These are phyloP conservation scores for Grifola frondosa DNA, from an alignment of 1,284 basidiomycete species.

Conservation along the genomic window DNA sequence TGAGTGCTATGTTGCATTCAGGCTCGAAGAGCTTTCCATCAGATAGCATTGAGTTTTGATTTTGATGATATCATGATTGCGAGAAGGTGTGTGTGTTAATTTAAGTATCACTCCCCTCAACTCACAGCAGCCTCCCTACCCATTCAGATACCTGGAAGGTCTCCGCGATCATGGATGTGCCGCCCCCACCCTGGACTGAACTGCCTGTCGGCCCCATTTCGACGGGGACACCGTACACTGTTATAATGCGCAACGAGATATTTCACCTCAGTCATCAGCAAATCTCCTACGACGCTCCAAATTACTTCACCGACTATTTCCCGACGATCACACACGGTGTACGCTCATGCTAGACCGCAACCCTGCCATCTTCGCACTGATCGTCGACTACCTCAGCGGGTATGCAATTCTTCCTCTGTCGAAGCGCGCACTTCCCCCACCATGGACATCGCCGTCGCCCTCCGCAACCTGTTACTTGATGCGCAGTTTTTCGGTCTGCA, in stretches of 20 bases:
- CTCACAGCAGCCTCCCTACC: too few species aligned
- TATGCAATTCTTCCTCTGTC: conserved; percentile 4
- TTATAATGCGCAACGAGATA: background rate
- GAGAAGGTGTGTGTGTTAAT: too few species aligned
- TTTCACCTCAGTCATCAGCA: conserved; percentile 2
- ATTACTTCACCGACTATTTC: conserved; percentile 3
- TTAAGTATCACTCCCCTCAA: too few species aligned
- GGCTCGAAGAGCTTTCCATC: too few species aligned
- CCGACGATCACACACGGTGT: background rate
- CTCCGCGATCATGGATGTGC: too few species aligned
- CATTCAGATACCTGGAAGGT: too few species aligned
- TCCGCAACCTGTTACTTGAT: conserved; percentile 2
- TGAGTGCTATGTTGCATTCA: too few species aligned
- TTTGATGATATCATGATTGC: too few species aligned
- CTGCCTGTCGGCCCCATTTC: too few species aligned
- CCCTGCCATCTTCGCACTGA: conserved; percentile 3
- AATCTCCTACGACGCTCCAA: conserved; percentile 4
- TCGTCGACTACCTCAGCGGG: conserved; percentile 5
- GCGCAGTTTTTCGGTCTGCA: conserved; percentile 3
- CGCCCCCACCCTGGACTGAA: too few species aligned
- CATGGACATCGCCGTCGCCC: background rate
- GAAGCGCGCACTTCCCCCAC: background rate
- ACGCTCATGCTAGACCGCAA: conserved; percentile 1
- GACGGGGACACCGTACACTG: too few species aligned
- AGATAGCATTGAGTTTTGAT: too few species aligned